Conservation (phyloP, 1,139 yeast species). For the Oligophagozyma castellii region DNA sequence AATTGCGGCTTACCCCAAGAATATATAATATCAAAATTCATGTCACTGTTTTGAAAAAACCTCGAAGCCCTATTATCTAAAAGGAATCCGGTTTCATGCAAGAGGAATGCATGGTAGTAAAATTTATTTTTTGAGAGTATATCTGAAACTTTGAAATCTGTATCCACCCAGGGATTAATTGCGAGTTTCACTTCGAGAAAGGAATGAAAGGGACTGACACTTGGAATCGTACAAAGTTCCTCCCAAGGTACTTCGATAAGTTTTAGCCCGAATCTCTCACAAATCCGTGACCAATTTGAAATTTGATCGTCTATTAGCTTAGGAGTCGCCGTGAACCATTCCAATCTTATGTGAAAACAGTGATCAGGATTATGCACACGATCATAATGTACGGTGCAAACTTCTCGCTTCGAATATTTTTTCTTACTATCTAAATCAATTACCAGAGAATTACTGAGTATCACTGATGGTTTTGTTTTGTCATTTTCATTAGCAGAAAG, state of each 20-base stretch:
- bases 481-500: neutral
- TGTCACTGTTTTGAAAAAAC: conserved; percentile 40
- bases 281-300: conserved; percentile 63
- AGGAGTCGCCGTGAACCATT: conserved; percentile 88
- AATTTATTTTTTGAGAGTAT: conserved; percentile 34
- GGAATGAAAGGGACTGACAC: conserved; percentile 76
- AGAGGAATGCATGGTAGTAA: conserved; percentile 48
- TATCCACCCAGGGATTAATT: conserved; percentile 53
- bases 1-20: conserved; percentile 89
- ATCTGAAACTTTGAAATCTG: conserved; percentile 34
- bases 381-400: conserved; percentile 77
- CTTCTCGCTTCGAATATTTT: conserved; percentile 65
- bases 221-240: conserved; percentile 67
- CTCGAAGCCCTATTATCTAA: conserved; percentile 69
- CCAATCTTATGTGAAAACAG: conserved; percentile 80
- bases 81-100: conserved; percentile 59
- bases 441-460: conserved; percentile 37
- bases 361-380: conserved; percentile 89
- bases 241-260: conserved; percentile 91
- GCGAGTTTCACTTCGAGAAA: conserved; percentile 54
- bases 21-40: conserved; percentile 47
- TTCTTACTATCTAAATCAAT: conserved; percentile 65
- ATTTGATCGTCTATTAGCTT: conserved; percentile 83
- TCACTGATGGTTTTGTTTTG: conserved; percentile 13
- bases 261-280: conserved; percentile 75